These are phyloP conservation scores for Xylariales sp. DNA, from an alignment of 2,329 filamentous ascomycete species.

Conservation along the genomic window DNA sequence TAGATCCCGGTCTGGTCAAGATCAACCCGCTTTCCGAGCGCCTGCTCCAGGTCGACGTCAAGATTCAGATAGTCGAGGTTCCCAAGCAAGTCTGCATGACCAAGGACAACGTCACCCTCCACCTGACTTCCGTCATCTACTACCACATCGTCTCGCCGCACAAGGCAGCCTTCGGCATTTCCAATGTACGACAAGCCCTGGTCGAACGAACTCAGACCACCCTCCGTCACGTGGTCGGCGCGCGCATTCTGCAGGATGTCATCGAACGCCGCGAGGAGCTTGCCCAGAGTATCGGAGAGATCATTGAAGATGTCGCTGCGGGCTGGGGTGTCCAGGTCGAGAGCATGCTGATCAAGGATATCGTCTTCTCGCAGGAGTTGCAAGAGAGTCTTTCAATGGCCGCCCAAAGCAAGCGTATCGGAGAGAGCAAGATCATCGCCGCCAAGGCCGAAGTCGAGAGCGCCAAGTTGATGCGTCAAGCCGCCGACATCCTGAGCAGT, in stretches of 20 bases:
- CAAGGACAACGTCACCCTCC: slow-evolving; percentile 95
- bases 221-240: slow-evolving; percentile 91
- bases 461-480: slow-evolving; percentile 88
- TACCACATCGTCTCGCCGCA: slow-evolving; percentile 95
- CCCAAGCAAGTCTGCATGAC: slow-evolving; percentile 98
- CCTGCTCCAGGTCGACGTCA: slow-evolving; percentile 91
- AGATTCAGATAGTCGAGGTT: slow-evolving; percentile 97
- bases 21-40: slow-evolving; percentile 93
- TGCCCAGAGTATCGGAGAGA: slow-evolving; percentile 89
- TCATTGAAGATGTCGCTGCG: slow-evolving; percentile 90
- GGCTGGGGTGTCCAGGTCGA: slow-evolving; percentile 97
- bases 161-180: slow-evolving; percentile 95
- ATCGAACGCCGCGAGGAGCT: slow-evolving; percentile 98
- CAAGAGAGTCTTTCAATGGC: slow-evolving; percentile 98
- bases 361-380: slow-evolving; percentile 92
- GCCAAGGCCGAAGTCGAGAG: slow-evolving; percentile 95
- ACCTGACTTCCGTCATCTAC: slow-evolving; percentile 96
- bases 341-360: slow-evolving; percentile 99
- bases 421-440: slow-evolving; percentile 97
- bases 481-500: slow-evolving; percentile 85
- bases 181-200: slow-evolving; percentile 91
- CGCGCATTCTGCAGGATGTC: slow-evolving; percentile 92
- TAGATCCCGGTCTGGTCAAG: slow-evolving; percentile 94
- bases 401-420: slow-evolving; percentile 95
- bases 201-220: slow-evolving; percentile 98